phyloP scores from a whole-genome alignment of 2,329 filamentous ascomycete species.

The Aphanoascus verrucosus region DNA sequence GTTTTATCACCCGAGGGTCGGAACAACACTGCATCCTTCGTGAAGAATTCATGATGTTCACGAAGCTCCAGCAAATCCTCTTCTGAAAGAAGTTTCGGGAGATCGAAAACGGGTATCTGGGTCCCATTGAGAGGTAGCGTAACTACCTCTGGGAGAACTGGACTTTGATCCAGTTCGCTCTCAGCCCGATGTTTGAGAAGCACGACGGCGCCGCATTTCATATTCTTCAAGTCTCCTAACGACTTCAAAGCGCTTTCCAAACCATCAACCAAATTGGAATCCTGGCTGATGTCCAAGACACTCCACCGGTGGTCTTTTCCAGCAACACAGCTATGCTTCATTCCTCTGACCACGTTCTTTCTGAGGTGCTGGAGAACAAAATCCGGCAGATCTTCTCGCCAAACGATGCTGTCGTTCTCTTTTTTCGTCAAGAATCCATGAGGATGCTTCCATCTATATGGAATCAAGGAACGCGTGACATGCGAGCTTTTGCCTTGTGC shows the following conservation, averaged over 20 bases:
- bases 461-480: slow-evolving; percentile 19
- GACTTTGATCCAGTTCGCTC: not conserved
- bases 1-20: slow-evolving; percentile 23
- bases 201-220: slow-evolving; percentile 26
- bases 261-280: slow-evolving; percentile 7
- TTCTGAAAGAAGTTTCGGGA: slow-evolving; percentile 25
- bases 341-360: slow-evolving; percentile 25
- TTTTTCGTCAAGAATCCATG: slow-evolving; percentile 20
- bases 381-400: slow-evolving; percentile 40
- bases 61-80: slow-evolving; percentile 25
- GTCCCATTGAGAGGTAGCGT: slow-evolving; percentile 23
- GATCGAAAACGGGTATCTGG: slow-evolving; percentile 31
- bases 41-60: slow-evolving; percentile 22
- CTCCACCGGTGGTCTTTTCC: slow-evolving; percentile 14
- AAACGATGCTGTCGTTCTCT: slow-evolving; percentile 29
- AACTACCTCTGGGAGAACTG: slow-evolving; percentile 19
- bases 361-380: slow-evolving; percentile 33
- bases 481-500: not conserved
- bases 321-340: slow-evolving; percentile 26
- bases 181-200: slow-evolving; percentile 12
- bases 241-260: slow-evolving; percentile 8
- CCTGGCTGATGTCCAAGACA: not conserved
- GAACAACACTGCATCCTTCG: slow-evolving; percentile 28
- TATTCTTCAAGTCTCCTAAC: slow-evolving; percentile 20
- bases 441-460: slow-evolving; percentile 29